Conservation (phyloP, 345 rosid species). For the Durio zibethinus region DNA sequence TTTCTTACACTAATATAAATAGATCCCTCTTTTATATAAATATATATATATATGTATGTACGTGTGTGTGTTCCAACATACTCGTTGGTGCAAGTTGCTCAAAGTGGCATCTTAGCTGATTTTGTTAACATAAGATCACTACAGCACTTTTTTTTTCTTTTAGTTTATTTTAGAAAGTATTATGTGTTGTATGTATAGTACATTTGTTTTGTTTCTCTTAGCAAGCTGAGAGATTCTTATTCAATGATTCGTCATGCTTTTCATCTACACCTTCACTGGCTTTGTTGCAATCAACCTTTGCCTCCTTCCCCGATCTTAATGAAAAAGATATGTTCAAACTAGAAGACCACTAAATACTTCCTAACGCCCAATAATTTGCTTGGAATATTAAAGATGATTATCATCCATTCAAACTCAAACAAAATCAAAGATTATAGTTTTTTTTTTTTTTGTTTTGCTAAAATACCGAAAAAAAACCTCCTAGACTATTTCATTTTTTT, state of each 20-base stretch:
- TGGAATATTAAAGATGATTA: no score
- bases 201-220: conserved; percentile 14
- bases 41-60: no score
- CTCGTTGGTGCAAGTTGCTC: conserved; percentile 36
- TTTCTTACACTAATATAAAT: no score
- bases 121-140: conserved; percentile 27
- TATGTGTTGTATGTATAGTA: conserved; percentile 25
- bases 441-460: no score
- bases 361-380: no score
- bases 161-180: conserved; percentile 20
- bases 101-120: conserved; percentile 34
- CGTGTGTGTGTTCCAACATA: conserved; percentile 37
- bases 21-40: no score
- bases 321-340: background rate
- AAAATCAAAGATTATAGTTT: no score
- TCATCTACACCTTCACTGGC: conserved; percentile 21
- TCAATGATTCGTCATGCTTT: conserved; percentile 35
- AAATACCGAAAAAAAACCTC: no score
- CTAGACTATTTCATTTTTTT: no score
- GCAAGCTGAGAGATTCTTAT: conserved; percentile 19
- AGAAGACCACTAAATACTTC: background rate
- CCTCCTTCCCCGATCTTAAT: conserved; percentile 7
- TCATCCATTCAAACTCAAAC: no score
- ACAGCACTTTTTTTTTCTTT: background rate
- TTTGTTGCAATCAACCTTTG: conserved; percentile 21